These are phyloP conservation scores for Triticum turgidum DNA, from an alignment of 176 grass and related monocot genomes.

Conservation along the genomic window DNA sequence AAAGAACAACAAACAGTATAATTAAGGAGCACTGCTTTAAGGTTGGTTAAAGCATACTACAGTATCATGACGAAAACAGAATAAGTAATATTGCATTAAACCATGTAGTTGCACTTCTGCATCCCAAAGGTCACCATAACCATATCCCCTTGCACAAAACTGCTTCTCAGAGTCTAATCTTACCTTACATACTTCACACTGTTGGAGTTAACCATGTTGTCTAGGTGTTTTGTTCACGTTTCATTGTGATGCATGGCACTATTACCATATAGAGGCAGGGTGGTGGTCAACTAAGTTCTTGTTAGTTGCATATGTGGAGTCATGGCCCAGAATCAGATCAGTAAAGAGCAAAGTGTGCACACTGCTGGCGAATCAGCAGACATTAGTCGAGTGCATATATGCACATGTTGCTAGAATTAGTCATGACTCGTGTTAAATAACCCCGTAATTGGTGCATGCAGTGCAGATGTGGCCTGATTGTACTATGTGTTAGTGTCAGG, in stretches of 20 bases:
- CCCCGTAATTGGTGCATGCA: background rate
- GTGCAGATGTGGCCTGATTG: background rate
- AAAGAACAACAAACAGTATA: background rate
- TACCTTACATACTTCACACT: background rate
- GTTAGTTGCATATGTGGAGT: background rate
- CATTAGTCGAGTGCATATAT: background rate
- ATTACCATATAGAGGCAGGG: background rate
- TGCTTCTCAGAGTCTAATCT: conserved; percentile 7
- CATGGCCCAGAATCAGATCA: background rate
- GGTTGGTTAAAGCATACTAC: background rate
- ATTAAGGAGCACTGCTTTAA: conserved; percentile 4
- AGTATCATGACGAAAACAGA: background rate
- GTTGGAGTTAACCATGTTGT: background rate
- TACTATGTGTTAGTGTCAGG: background rate
- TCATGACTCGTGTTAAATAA: background rate
- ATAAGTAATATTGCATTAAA: background rate
- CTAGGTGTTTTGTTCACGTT: background rate
- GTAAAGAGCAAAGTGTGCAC: background rate
- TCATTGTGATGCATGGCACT: background rate
- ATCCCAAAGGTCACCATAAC: background rate
- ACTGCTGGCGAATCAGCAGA: background rate
- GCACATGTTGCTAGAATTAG: background rate
- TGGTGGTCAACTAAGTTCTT: background rate
- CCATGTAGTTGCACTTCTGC: background rate
- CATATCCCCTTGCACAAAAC: background rate